Conservation (phyloP, 129 eudicot species). For the carrot (Daucus carota) region DH1_v3.0 NC_030387.2:33680001-33680500, state of each 20-base stretch:
- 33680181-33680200: slow-evolving; percentile 10
- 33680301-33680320: slow-evolving; percentile 32
- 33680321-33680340: slow-evolving; percentile 36
- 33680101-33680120: neutral
- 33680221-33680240: neutral
- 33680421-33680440: slow-evolving; percentile 85
- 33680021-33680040: neutral
- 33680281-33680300: slow-evolving; percentile 11
- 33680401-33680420: slow-evolving; percentile 89
- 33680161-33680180: slow-evolving; percentile 13
- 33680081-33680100: neutral
- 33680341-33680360: slow-evolving; percentile 15
- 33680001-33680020: neutral
- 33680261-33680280: neutral
- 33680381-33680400: slow-evolving; percentile 95
- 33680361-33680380: slow-evolving; percentile 89
- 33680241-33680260: neutral
- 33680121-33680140: slow-evolving; percentile 34
- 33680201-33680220: neutral
- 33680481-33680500: neutral
- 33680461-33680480: slow-evolving; percentile 46
- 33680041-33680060: slow-evolving; percentile 5
- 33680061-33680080: slow-evolving; percentile 30
- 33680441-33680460: slow-evolving; percentile 97
- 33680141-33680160: slow-evolving; percentile 22